Conservation (phyloP, 164 flowering plant species). For the Piper betle region DNA sequence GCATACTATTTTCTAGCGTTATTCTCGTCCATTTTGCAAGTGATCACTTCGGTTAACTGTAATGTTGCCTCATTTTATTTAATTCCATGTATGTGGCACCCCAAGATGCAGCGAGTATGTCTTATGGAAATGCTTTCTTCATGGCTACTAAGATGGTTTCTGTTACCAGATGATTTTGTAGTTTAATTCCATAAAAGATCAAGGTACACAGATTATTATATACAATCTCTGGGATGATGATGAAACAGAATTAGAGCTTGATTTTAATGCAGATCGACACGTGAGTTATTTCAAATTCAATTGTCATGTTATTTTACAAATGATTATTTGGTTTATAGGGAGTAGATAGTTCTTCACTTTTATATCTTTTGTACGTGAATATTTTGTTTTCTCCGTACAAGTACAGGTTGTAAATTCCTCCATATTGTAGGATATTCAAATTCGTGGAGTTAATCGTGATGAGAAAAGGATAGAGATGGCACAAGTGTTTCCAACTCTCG, state of each 20-base stretch:
- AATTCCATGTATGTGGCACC: no score
- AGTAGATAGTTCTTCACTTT: background rate
- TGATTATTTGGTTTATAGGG: background rate
- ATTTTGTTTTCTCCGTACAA: background rate
- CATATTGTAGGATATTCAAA: constrained; percentile 70
- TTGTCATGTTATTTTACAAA: background rate
- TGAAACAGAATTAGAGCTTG: constrained; percentile 69
- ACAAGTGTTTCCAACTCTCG: constrained; percentile 48
- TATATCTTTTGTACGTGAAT: no score
- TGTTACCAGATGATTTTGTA: constrained; percentile 10
- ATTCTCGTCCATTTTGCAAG: background rate
- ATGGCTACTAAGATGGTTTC: background rate
- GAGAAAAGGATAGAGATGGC: constrained; percentile 88
- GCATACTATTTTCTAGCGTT: background rate
- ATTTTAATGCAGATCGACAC: constrained; percentile 60
- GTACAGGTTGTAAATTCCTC: background rate
- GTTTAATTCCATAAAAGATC: constrained; percentile 56
- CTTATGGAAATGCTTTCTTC: background rate
- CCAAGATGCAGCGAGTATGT: no score
- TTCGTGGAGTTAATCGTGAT: constrained; percentile 88
- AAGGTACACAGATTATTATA: constrained; percentile 78
- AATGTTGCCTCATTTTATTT: no score
- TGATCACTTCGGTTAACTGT: background rate
- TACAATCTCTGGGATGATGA: constrained; percentile 98
- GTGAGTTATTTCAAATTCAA: constrained; percentile 21